Evolutionary conservation across 2,329 filamentous ascomycete species (phyloP).

Genomic region (Colletotrichum scovillei): DNA sequence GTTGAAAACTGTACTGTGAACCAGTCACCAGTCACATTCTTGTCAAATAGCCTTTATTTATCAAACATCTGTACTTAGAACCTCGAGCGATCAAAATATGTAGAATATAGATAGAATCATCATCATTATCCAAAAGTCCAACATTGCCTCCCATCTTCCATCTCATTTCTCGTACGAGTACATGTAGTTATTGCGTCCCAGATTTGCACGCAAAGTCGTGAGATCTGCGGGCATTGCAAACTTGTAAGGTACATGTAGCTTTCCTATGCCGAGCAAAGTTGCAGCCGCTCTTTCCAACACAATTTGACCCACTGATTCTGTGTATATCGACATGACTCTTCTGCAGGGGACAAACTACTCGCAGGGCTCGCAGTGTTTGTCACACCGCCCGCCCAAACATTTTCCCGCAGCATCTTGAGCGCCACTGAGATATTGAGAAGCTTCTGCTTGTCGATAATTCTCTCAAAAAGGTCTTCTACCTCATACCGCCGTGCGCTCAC

Average conservation of each 20-base stretch:
- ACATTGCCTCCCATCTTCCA: neutral
- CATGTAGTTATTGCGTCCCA: neutral
- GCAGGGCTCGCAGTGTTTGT: neutral
- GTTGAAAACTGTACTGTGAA: constrained; percentile 15
- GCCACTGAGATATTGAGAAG: constrained; percentile 13
- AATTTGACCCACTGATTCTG: constrained; percentile 13
- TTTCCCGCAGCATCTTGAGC: neutral
- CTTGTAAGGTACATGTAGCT: neutral
- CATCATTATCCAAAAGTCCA: neutral
- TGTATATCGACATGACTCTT: neutral
- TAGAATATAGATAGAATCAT: neutral
- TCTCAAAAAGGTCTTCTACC: neutral
- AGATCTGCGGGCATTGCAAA: neutral
- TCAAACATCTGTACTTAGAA: constrained; percentile 11
- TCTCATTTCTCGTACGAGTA: neutral
- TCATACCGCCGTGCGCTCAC: neutral
- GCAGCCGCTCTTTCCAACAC: constrained; percentile 13
- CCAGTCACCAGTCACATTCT: constrained; percentile 28
- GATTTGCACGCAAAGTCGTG: neutral
- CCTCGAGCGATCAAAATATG: neutral
- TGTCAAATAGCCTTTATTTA: neutral
- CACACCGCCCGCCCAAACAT: constrained; percentile 17
- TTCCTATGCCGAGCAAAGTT: constrained; percentile 16
- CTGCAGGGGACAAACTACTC: neutral
- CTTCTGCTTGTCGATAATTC: constrained; percentile 21